Base-by-base conservation (phyloP, 108 stramenopile species). In the Nannochloropsis gaditana region DNA sequence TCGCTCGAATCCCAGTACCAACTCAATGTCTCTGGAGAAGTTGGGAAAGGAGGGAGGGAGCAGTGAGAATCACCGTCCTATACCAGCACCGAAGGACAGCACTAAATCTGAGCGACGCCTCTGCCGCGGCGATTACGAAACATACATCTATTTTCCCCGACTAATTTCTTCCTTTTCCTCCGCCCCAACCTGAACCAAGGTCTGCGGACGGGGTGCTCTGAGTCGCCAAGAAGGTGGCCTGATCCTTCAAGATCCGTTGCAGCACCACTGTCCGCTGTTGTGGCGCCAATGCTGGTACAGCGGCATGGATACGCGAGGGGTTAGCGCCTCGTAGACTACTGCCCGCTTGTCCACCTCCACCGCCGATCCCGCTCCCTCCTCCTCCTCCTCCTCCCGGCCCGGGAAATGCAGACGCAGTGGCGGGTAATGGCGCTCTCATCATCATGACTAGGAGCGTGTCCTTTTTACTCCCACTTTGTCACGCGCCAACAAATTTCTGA, bases 151-250 rank as follows among this genome's bases (percentile, higher is more conserved):
- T 31, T 31, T 31, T 31, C 1, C 47, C 47, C 47, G 11, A 10
- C 1, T 0, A 1, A 10, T 50, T 0, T 15, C 15, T 50, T 15
- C 47, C 47, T 50, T n/a, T n/a, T 73, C 59, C 59, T 15, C 59
- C 59, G 19, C 5, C 15, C 59, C n/a, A n/a, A 73, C 59, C n/a
- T n/a, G 59, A 73, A 73, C 59, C 59, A 6, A 73, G n/a, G 6
- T 73, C 59, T 73, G 15, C 59, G 8, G 59, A 73, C 15, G 59
- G 59, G 19, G n/a, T 6, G 19, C 19, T 73, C 8, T 73, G 15
- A n/a, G 59, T 73, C 19, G 59, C 59, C n/a, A 73, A n/a, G 59
- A 73, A 73, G n/a, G 59, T n/a, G n/a, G 59, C 59, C n/a, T 73
- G 59, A n/a, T 73, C 59, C 59, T n/a, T 73, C 59, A 73, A n/a